phyloP scores from a whole-genome alignment of 2,329 filamentous ascomycete genomes.

The Acrodontium crateriforme region DNA sequence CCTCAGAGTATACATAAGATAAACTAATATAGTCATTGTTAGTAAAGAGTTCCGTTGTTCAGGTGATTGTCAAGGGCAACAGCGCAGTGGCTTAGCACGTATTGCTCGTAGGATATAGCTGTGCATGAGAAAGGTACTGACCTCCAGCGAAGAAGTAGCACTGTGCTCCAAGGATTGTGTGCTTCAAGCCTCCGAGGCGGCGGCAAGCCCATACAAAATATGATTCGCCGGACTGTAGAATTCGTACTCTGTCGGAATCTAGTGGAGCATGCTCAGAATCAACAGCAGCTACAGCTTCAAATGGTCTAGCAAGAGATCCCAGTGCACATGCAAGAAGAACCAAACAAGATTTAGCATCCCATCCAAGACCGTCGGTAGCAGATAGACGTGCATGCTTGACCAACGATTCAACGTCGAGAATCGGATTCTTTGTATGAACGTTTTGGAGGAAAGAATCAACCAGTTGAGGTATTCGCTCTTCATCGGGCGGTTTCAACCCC shows the following conservation, averaged over 20 bases:
- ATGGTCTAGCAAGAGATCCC: slow-evolving; percentile 17
- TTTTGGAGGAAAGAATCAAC: slow-evolving; percentile 21
- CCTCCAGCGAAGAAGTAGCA: slow-evolving; percentile 27
- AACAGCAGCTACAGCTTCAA: slow-evolving; percentile 4
- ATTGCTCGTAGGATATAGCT: too few species aligned
- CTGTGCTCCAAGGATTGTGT: slow-evolving; percentile 23
- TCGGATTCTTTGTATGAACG: slow-evolving; percentile 26
- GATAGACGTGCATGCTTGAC: slow-evolving; percentile 11
- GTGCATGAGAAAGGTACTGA: not conserved
- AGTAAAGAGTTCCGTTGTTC: too few species aligned
- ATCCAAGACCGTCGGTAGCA: slow-evolving; percentile 17
- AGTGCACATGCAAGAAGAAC: slow-evolving; percentile 21
- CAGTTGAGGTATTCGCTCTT: slow-evolving; percentile 18
- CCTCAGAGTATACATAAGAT: slow-evolving; percentile 28
- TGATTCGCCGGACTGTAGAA: slow-evolving; percentile 14
- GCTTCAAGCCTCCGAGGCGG: slow-evolving; percentile 17
- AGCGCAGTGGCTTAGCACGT: too few species aligned
- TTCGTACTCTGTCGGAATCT: too few species aligned
- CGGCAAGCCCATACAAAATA: slow-evolving; percentile 21
- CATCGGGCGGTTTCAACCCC: slow-evolving; percentile 8
- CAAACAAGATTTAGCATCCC: slow-evolving; percentile 22
- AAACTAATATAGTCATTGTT: slow-evolving; percentile 15
- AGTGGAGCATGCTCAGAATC: slow-evolving; percentile 2
- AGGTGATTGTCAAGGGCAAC: too few species aligned
- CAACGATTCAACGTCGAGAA: slow-evolving; percentile 20